Base-by-base conservation (phyloP, 371 early-diverging fungal species). In the Circinella umbellata region DNA sequence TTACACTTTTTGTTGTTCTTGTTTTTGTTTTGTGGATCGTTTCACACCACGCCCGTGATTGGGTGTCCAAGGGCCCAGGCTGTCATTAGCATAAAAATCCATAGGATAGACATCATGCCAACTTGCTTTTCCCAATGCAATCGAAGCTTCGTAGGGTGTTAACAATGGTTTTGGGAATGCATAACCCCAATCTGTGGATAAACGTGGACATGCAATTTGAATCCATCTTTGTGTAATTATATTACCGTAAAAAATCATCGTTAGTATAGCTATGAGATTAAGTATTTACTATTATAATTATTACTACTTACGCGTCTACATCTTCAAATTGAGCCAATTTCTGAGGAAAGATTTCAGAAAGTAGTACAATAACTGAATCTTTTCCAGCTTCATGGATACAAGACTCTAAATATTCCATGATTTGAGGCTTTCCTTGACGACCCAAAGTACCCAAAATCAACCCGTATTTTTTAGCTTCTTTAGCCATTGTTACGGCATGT, bases 161-260 rank as follows among this genome's bases (percentile, higher is more conserved):
- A 99, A 79, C 51, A 99, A 81, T 15, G 99, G 99, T 73, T 92
- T 96, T 4, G 88, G 77, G 80, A 98, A 99, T 1, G 96, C 93
- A 76, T 94, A 95, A 1, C 99, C 99, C 99, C 99, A 99, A 82
- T 99, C 99, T 49, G 99, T 99, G 4, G 97, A 97, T 53, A 99
- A 84, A 27, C 99, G 81, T 46, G 99, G 99, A 79, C 99, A 99
- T 1, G 97, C 94, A 57, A 98, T 92, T 79, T 99, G 99, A 63
- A 99, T 93, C 93, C 96, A 99, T 42, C 90, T 88, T 75, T 42
- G 11, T 42, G 17, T 7, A 54, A 17, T 18, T 51, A 14, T n/a
- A n/a, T n/a, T n/a, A n/a, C n/a, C n/a, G n/a, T n/a, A n/a, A n/a
- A n/a, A n/a, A n/a, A n/a, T 27, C 27, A 27, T 27, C 27, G 27